phyloP scores from a whole-genome alignment of 176 grass and related monocot species.

The Olyra latifolia region DNA sequence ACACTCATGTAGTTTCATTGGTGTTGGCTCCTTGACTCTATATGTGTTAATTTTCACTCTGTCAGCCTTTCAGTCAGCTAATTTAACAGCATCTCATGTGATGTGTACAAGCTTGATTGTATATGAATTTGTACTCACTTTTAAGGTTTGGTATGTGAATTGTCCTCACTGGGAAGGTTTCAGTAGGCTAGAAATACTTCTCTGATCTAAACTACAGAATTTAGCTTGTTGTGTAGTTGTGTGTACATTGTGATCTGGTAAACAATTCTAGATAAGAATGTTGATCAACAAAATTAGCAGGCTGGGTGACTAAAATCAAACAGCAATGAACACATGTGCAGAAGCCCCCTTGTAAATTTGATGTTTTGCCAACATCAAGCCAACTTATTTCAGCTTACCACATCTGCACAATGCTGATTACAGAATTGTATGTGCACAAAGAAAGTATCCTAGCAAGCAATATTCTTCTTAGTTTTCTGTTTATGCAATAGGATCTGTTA shows the following conservation, averaged over 20 bases:
- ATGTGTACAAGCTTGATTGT: background rate
- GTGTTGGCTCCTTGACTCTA: background rate
- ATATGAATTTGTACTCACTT: background rate
- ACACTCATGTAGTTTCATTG: background rate
- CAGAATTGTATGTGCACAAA: conserved; percentile 2
- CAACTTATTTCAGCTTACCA: background rate
- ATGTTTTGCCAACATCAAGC: background rate
- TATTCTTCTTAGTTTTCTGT: background rate
- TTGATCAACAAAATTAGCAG: background rate
- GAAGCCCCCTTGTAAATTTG: background rate
- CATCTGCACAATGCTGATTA: background rate
- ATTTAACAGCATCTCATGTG: background rate
- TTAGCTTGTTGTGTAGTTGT: background rate
- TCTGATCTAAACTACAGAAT: background rate
- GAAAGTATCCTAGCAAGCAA: background rate
- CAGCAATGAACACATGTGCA: background rate
- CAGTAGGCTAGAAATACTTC: background rate
- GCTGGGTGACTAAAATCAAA: background rate
- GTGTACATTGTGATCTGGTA: background rate
- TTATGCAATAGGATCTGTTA: conserved; percentile 10
- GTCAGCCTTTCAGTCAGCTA: conserved; percentile 2
- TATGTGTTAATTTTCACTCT: background rate
- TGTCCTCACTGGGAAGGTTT: no score
- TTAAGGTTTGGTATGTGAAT: background rate
- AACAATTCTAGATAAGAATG: background rate